Conservation (phyloP, 495 filamentous ascomycete species). For the Copromyces sp. region DNA sequence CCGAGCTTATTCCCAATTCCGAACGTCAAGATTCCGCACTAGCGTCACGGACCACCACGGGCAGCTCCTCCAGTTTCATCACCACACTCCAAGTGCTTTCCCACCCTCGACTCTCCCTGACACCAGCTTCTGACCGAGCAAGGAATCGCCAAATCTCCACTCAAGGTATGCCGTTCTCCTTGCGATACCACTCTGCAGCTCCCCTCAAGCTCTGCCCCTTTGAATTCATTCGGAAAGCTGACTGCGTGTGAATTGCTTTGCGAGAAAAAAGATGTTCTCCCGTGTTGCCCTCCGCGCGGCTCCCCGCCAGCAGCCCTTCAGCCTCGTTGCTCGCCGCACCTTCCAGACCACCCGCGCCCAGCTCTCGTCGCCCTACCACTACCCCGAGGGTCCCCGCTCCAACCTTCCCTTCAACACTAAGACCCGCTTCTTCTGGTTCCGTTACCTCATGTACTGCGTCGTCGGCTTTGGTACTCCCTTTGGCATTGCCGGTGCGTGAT, state of each 20-base stretch:
- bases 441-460: constrained; percentile 75
- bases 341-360: constrained; percentile 86
- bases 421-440: constrained; percentile 68
- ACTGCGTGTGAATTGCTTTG: not conserved
- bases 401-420: constrained; percentile 96
- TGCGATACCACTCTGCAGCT: not conserved
- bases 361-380: constrained; percentile 88
- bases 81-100: not conserved
- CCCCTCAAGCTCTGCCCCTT: not conserved
- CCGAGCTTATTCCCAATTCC: not conserved
- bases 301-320: constrained; percentile 53
- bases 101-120: not conserved
- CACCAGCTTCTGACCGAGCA: not conserved
- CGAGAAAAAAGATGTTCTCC: constrained; percentile 64
- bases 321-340: constrained; percentile 72
- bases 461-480: constrained; percentile 74
- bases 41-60: constrained; percentile 1
- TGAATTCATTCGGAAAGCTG: not conserved
- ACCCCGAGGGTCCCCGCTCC: constrained; percentile 87
- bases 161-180: constrained; percentile 8
- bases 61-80: not conserved
- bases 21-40: not conserved
- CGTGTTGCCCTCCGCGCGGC: constrained; percentile 61
- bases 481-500: constrained; percentile 65
- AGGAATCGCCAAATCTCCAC: constrained; percentile 9